Percentiles rank a stretch among this genome's conserved stretches.
Evolutionary conservation across 1,284 basidiomycete species (phyloP).

Genomic region (Ustilago hordei): DNA sequence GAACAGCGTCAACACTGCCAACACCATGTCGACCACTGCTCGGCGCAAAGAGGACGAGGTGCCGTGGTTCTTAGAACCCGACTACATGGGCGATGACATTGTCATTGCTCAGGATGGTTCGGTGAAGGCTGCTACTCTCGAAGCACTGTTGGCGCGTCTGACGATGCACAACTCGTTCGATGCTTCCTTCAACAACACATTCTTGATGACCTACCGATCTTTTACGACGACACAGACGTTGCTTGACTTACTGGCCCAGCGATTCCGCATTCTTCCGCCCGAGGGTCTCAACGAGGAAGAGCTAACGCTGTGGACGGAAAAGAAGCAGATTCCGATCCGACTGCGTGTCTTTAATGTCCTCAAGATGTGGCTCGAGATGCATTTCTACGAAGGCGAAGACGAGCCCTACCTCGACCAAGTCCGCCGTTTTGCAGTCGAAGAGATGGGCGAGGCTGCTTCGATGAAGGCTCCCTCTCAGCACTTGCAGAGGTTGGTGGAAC

Average conservation of each 20-base stretch:
- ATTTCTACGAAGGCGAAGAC: conserved; percentile 69
- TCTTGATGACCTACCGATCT: conserved; percentile 96
- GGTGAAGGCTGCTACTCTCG: conserved; percentile 87
- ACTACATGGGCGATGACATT: conserved; percentile 83
- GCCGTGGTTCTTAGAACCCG: conserved; percentile 83
- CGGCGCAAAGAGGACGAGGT: conserved; percentile 70
- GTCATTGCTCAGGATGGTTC: conserved; percentile 78
- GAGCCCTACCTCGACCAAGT: conserved; percentile 68
- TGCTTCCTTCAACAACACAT: conserved; percentile 86
- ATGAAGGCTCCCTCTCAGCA: conserved; percentile 63
- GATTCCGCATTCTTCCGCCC: conserved; percentile 85
- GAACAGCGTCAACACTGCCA: conserved; percentile 20
- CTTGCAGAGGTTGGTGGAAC: conserved; percentile 69
- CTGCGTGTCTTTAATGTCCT: conserved; percentile 70
- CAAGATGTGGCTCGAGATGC: conserved; percentile 71
- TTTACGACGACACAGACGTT: conserved; percentile 89
- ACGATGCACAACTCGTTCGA: conserved; percentile 81
- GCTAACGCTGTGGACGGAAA: conserved; percentile 82
- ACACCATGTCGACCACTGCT: conserved; percentile 18
- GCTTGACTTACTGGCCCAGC: conserved; percentile 84
- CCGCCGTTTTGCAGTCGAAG: conserved; percentile 66
- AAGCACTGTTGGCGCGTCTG: conserved; percentile 86
- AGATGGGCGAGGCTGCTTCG: conserved; percentile 58
- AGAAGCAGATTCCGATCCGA: conserved; percentile 90
- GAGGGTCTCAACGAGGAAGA: conserved; percentile 77